Base-by-base conservation (phyloP, 163 green algal genomes). In the Smithsoniella earleae region DNA sequence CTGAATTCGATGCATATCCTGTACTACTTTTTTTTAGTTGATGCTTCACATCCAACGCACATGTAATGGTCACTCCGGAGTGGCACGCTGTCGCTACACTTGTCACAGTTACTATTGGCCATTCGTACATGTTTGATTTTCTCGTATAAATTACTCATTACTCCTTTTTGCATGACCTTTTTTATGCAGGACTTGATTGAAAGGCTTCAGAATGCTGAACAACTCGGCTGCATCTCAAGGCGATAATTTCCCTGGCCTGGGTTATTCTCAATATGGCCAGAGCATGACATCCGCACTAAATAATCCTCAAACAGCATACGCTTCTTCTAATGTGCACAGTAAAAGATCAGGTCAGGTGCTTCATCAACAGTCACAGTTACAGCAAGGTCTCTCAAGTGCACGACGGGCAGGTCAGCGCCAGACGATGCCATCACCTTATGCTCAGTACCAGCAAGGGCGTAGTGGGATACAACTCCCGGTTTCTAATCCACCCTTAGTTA, bases 261-360 rank as follows among this genome's bases (percentile, higher is more conserved):
- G 58, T 25, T 69, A 69, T 31, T 30, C 27, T 69, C 58, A 69
- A 13, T 69, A 69, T 69, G 58, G 27, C 34, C 58, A 69, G 58
- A 69, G 43, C 58, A 69, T 69, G 58, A 69, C 58, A n/a, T 69
- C 58, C 16, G 34, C 58, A 69, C 18, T 69, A 33, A 69, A 69
- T 69, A 36, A 30, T n/a, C 58, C 31, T n/a, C 58, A 69, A 13
- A 22, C 58, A 43, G 58, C 30, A n/a, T 69, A 69, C 43, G 58
- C 27, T 22, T 30, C n/a, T 28, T 43, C 16, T 38, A 43, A 36
- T 34, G 34, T 69, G n/a, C 58, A 69, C 34, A 43, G 30, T n/a
- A 69, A 69, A 34, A 5, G 58, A 13, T 31, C 38, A 36, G 58
- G 58, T 43, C 27, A 30, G 31, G 58, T 18, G 27, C 34, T 69